These are phyloP conservation scores for Termitomyces sp. DNA, from an alignment of 1,284 basidiomycete genomes.

Conservation along the genomic window DNA sequence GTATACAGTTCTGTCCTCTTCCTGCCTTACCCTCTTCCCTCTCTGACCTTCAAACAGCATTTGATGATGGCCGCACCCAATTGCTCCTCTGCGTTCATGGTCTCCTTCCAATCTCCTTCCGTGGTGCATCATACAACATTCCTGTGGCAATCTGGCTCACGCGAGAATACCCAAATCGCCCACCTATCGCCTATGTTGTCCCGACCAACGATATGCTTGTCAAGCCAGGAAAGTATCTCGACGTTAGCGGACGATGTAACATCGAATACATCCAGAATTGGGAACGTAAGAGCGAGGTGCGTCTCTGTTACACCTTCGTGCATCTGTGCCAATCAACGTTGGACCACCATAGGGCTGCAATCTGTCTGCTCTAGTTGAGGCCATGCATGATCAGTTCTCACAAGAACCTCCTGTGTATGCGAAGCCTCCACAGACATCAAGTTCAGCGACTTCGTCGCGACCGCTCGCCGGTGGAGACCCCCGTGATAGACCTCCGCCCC, in stretches of 20 bases:
- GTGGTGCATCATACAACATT: conserved; percentile 84
- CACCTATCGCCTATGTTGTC: conserved; percentile 91
- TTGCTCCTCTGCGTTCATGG: conserved; percentile 89
- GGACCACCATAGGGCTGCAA: conserved; percentile 55
- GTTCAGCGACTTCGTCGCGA: conserved; percentile 10
- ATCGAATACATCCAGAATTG: conserved; percentile 73
- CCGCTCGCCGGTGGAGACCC: conserved; percentile 3
- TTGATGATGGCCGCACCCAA: conserved; percentile 91
- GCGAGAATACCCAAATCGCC: conserved; percentile 71
- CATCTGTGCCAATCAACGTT: conserved; percentile 15
- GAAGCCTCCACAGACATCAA: conserved; percentile 50
- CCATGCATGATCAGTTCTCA: conserved; percentile 80
- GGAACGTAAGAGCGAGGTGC: conserved; percentile 81
- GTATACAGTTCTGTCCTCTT: conserved; percentile 86
- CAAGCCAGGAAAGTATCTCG: conserved; percentile 70
- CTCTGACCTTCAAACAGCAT: conserved; percentile 46
- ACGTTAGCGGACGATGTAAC: conserved; percentile 75
- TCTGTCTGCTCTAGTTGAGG: conserved; percentile 61
- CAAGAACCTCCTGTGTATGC: conserved; percentile 87
- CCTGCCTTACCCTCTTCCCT: not conserved
- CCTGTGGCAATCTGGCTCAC: conserved; percentile 89
- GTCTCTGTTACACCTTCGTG: conserved; percentile 23
- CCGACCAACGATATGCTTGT: conserved; percentile 94
- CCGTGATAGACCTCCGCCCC: conserved; percentile 22
- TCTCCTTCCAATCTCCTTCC: conserved; percentile 83